Evolutionary conservation across 2,329 filamentous ascomycete species (phyloP).

Genomic region (Apiospora aurea): DNA sequence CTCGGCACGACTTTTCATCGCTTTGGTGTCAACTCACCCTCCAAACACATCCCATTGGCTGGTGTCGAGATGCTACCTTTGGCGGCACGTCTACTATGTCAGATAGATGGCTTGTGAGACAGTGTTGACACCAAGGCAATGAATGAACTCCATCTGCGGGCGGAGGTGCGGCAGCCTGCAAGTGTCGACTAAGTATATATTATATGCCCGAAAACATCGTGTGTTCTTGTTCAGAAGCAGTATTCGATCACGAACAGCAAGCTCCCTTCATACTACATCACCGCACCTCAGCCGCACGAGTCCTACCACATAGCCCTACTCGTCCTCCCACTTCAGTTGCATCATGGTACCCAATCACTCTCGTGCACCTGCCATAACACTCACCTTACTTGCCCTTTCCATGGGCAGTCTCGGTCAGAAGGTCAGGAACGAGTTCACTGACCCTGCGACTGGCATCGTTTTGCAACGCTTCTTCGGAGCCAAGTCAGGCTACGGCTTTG

Average conservation of each 20-base stretch:
- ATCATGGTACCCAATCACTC: neutral
- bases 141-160: neutral
- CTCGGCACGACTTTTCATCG: neutral
- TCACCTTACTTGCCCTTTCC: neutral
- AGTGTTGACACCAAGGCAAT: neutral
- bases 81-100: neutral
- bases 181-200: neutral
- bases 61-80: neutral
- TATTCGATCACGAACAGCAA: neutral
- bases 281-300: neutral
- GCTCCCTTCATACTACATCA: neutral
- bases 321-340: neutral
- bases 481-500: constrained; percentile 48
- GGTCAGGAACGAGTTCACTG: constrained; percentile 38
- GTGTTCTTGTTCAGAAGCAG: neutral
- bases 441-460: constrained; percentile 42
- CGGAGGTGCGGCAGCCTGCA: neutral
- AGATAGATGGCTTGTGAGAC: neutral
- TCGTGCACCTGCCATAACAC: neutral
- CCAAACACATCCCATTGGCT: neutral
- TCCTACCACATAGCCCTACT: neutral
- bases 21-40: neutral
- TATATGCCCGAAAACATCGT: neutral
- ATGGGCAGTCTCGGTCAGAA: neutral
- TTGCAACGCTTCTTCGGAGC: constrained; percentile 50